These are phyloP conservation scores for Nigrospora oryzae DNA, from an alignment of 2,329 filamentous ascomycete genomes.

Conservation along the genomic window DNA sequence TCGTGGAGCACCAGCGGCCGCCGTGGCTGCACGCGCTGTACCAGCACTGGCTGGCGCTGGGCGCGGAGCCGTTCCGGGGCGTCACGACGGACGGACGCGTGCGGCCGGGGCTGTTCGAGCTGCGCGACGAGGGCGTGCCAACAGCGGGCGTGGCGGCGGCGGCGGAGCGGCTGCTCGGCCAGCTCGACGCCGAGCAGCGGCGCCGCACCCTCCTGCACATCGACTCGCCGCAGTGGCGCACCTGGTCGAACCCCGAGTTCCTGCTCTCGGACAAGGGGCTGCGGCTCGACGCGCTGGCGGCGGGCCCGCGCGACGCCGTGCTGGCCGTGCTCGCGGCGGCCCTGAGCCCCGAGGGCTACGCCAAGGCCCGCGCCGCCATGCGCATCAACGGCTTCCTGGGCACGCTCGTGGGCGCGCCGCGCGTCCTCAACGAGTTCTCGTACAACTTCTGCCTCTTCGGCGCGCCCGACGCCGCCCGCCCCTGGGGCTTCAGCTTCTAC, in stretches of 20 bases:
- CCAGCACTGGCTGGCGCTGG: conserved; percentile 46
- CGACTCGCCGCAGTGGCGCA: conserved; percentile 64
- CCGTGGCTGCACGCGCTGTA: conserved; percentile 60
- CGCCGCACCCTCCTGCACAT: conserved; percentile 48
- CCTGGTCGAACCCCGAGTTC: conserved; percentile 66
- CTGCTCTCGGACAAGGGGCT: conserved; percentile 60
- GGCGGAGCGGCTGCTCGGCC: conserved; percentile 33
- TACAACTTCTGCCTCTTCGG: conserved; percentile 73
- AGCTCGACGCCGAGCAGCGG: conserved; percentile 40
- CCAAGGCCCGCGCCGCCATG: conserved; percentile 62
- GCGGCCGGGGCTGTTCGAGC: conserved; percentile 41
- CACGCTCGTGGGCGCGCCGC: conserved; percentile 51
- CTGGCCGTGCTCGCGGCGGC: conserved; percentile 47
- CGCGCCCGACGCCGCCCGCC: conserved; percentile 40
- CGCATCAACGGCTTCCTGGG: conserved; percentile 69
- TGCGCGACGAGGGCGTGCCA: conserved; percentile 56
- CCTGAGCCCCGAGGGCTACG: conserved; percentile 62
- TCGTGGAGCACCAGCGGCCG: conserved; percentile 49
- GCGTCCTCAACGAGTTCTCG: conserved; percentile 64
- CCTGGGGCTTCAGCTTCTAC: conserved; percentile 70
- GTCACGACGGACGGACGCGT: conserved; percentile 58
- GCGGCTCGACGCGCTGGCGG: conserved; percentile 52
- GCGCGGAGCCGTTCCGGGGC: conserved; percentile 62
- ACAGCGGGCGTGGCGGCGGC: conserved; percentile 48
- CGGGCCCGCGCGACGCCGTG: conserved; percentile 35